Base-by-base conservation (phyloP, 176 grass and related monocot genomes). In the Triticum monococcum region DNA sequence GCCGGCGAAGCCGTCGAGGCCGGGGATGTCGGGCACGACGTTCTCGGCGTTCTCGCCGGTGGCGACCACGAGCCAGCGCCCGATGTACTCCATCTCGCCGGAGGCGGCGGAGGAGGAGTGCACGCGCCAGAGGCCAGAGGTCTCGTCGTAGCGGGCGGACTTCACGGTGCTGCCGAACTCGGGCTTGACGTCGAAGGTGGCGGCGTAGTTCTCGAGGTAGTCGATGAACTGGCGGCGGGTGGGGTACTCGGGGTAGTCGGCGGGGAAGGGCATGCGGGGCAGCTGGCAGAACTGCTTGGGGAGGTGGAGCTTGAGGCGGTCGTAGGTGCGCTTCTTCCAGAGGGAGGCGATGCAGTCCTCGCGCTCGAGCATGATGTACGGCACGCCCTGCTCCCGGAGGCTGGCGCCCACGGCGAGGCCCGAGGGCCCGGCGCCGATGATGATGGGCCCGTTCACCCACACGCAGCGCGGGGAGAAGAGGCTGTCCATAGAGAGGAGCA, bases 271-370 rank as follows among this genome's bases (percentile, higher is more conserved):
- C 90, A 98, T 92, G 4, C 87, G 68, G 0, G 95, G 95, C 1
- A 98, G 90, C 87, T 98, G 40, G 87, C 95, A 93, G 89, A 98
- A 98, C 76, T 92, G 87, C 78, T 98, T 98, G 33, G 95, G 95
- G 2, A 98, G 90, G 72, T 98, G 95, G 3, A 98, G 89, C 83
- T 92, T 95, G 38, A 98, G 89, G 41, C 95, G 91, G 50, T 98
- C 83, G 61, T 98, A 98, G 1, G 95, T 98, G 13, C 95, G 91
- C 7, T 81, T 76, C 78, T 92, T 86, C 95, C 95, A 98, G 2
- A 98, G 86, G 3, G 95, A 92, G 2, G 95, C 93, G 76, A 98
- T 92, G 83, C 93, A 92, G 86, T 93, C 89, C 32, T 81, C 71
- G 48, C 95, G 89, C 82, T 98, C 95, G 0, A 98, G 91, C 2